phyloP scores from a whole-genome alignment of 352 stramenopile genomes.

The Globisporangium canariense region DNA sequence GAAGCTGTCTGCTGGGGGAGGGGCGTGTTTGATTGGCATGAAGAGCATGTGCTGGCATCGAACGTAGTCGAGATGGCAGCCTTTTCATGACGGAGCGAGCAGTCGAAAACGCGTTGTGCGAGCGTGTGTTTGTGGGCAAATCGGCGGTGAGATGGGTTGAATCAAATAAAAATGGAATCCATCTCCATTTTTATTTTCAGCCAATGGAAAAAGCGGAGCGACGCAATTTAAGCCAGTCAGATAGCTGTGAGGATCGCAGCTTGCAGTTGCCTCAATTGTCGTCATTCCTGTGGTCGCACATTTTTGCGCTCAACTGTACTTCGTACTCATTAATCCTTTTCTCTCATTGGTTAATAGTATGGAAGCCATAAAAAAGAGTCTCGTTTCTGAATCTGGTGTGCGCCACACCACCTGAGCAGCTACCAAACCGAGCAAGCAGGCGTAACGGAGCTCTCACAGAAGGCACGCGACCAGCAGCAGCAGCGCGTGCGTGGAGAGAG shows the following conservation, averaged over 20 bases:
- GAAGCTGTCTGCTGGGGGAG: too few relatives aligned
- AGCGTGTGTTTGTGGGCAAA: background rate
- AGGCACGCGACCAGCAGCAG: background rate
- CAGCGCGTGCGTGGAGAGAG: too few relatives aligned
- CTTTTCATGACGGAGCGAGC: background rate
- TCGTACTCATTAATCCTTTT: background rate
- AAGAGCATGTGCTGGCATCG: too few relatives aligned
- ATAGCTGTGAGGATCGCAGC: background rate
- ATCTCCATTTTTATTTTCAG: background rate
- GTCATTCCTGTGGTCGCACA: background rate
- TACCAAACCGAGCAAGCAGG: background rate
- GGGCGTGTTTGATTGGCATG: too few relatives aligned
- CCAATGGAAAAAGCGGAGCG: background rate
- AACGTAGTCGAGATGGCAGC: too few relatives aligned
- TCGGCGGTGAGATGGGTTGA: background rate
- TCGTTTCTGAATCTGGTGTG: slow-evolving; percentile 4
- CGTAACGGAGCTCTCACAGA: background rate
- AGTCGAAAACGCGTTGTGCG: background rate
- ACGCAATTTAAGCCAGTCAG: background rate
- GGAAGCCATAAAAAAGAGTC: slow-evolving; percentile 1
- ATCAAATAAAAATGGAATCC: background rate
- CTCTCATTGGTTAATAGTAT: slow-evolving; percentile 5
- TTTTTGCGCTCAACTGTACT: background rate
- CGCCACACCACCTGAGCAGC: background rate
- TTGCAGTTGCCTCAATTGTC: background rate